Conservation (phyloP, 2,329 filamentous ascomycete species). For the Annulohypoxylon truncatum region DNA sequence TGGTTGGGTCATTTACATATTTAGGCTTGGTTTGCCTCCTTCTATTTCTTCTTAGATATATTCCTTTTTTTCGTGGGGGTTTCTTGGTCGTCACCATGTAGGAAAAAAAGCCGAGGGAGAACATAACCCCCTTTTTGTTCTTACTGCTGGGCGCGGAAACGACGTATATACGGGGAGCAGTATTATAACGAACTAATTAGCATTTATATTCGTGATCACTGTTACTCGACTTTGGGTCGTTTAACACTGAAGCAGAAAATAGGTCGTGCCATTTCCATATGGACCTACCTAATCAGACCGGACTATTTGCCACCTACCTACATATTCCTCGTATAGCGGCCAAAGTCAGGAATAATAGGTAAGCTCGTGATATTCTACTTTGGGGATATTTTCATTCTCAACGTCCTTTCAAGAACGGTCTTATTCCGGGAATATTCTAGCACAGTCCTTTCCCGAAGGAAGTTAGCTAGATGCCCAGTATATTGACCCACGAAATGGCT, state of each 20-base stretch:
- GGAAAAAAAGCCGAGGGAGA: slow-evolving; percentile 21
- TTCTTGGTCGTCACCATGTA: slow-evolving; percentile 7
- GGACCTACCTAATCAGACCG: not conserved
- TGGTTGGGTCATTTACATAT: not conserved
- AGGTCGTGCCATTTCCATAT: not conserved
- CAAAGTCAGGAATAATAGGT: not conserved
- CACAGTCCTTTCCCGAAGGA: too few species aligned
- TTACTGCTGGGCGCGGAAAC: not conserved
- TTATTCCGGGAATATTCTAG: not conserved
- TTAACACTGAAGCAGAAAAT: not conserved
- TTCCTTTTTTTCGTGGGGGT: not conserved
- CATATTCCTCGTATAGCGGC: not conserved
- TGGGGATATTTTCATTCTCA: not conserved
- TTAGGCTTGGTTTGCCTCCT: not conserved
- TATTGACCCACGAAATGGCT: too few species aligned
- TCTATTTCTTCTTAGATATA: slow-evolving; percentile 5
- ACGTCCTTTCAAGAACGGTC: too few species aligned
- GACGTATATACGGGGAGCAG: slow-evolving; percentile 21
- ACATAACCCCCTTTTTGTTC: slow-evolving; percentile 24
- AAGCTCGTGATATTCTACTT: not conserved
- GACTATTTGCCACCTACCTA: not conserved
- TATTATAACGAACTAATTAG: slow-evolving; percentile 1
- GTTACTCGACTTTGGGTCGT: too few species aligned
- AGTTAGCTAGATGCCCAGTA: too few species aligned
- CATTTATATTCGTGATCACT: not conserved